Evolutionary conservation across 2,329 filamentous ascomycete species (phyloP), one percentile per base, ranked within the genome.

Genomic region (Ceratocystis diversiconidia): DNA sequence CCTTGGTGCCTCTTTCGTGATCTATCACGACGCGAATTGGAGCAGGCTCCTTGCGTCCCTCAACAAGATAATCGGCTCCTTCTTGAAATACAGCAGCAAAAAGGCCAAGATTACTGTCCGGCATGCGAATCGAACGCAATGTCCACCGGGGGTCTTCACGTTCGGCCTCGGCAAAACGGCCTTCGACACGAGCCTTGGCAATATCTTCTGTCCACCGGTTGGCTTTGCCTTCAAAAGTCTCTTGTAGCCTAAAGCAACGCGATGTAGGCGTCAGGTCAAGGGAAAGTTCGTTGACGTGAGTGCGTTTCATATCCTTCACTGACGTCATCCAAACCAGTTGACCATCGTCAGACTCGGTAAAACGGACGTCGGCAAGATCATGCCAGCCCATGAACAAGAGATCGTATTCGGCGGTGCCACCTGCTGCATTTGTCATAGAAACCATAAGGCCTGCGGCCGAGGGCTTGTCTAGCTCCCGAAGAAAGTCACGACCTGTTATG

Each of bases 381-480:
- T 92, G 82, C 76, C 88, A 89, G 25, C 89, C 88, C 8, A 83
- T 81, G 71, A 95, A 94, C 1, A 82, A 82, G 60, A 95, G 82
- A 60, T 95, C 90, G 68, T 85, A 86, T 0, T 80, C 78, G 10
- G 82, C 81, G 8, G 80, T 79, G 0, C 84, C 85, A 41, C 80
- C 84, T 32, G 80, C 84, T 28, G 80, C 81, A 67, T 85, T 85
- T 10, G 83, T 85, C 79, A 85, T 83, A 8, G 82, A 83, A 30
- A 82, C 81, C 67, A 86, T 79, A 66, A 87, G 76, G 2, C 81
- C 80, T 48, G 85, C 82, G 1, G 84, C 80, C 1, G 85, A 87
- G 25, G 87, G 88, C 71, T 89, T 92, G 71, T 96, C 92, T 44
- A 96, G 81, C 71, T 96, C 91, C 2, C 91, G 85, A 65, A 95